Percentiles rank a stretch among this genome's conserved stretches.
These are phyloP conservation scores for Metarhizium sp. DNA, from an alignment of 2,329 filamentous ascomycete species.

Conservation along the genomic window DNA sequence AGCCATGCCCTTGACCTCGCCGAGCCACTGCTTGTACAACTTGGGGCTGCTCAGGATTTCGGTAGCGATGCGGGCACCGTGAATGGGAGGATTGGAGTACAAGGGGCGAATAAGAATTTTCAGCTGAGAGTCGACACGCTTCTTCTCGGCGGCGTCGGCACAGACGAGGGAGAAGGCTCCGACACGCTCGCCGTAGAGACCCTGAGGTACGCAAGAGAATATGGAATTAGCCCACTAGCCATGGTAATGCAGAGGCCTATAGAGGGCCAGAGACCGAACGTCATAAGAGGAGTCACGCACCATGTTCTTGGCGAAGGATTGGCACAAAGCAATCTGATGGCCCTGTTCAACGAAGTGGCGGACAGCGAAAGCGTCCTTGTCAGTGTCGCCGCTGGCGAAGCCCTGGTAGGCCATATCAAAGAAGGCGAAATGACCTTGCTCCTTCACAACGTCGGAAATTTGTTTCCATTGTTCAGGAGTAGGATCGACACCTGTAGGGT, in stretches of 20 bases:
- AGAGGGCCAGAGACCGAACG: not conserved
- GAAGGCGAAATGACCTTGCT: conserved; percentile 83
- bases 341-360: conserved; percentile 90
- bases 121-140: conserved; percentile 92
- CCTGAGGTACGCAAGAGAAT: conserved; percentile 35
- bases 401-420: conserved; percentile 99
- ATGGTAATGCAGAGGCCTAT: not conserved
- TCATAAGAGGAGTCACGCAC: conserved; percentile 30
- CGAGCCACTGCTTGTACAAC: conserved; percentile 89
- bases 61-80: conserved; percentile 89
- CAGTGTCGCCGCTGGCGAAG: conserved; percentile 85
- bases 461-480: conserved; percentile 85
- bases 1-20: conserved; percentile 96
- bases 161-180: conserved; percentile 93
- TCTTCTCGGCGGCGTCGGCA: conserved; percentile 80
- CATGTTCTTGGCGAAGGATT: conserved; percentile 99
- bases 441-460: conserved; percentile 81
- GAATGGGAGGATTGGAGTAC: conserved; percentile 96
- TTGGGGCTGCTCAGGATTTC: conserved; percentile 80
- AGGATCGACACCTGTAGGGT: conserved; percentile 94
- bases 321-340: conserved; percentile 77
- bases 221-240: not conserved
- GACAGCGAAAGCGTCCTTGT: conserved; percentile 88
- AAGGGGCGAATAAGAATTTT: conserved; percentile 95
- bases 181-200: conserved; percentile 96